Conservation (phyloP, 2,329 filamentous ascomycete species). For the Fusarium bulbicola region DNA sequence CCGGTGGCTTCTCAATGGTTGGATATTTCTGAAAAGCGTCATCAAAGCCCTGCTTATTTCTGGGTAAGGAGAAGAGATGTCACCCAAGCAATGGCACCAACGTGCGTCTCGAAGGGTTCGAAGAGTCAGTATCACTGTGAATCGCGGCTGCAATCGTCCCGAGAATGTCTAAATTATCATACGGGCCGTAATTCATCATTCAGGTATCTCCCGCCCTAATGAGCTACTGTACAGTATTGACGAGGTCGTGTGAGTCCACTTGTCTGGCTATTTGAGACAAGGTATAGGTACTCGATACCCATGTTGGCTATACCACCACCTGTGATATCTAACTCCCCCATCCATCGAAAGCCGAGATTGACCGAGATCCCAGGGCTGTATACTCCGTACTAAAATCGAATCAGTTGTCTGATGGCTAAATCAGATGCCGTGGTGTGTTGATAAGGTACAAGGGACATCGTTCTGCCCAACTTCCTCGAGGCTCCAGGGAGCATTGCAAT, state of each 20-base stretch:
- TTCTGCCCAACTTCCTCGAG: neutral
- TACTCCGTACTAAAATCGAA: neutral
- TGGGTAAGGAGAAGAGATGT: no score
- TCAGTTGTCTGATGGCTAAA: rapidly evolving
- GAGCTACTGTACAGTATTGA: neutral
- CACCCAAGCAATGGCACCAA: no score
- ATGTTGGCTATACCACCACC: neutral
- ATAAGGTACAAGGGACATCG: no score
- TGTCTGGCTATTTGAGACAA: neutral
- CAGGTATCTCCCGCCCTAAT: neutral
- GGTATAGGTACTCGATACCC: neutral
- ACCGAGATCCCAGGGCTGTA: neutral
- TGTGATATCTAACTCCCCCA: neutral
- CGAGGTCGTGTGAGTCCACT: neutral
- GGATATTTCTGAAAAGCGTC: neutral
- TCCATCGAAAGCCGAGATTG: neutral
- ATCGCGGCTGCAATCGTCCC: rapidly evolving
- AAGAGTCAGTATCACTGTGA: no score
- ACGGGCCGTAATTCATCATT: rapidly evolving
- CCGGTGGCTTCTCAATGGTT: neutral
- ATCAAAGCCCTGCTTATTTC: no score
- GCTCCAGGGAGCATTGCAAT: neutral
- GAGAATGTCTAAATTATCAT: no score
- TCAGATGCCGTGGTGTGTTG: no score
- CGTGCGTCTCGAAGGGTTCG: neutral